phyloP scores from a whole-genome alignment of 2,329 filamentous ascomycete genomes.

The Alternaria hordeiaustralica region DNA sequence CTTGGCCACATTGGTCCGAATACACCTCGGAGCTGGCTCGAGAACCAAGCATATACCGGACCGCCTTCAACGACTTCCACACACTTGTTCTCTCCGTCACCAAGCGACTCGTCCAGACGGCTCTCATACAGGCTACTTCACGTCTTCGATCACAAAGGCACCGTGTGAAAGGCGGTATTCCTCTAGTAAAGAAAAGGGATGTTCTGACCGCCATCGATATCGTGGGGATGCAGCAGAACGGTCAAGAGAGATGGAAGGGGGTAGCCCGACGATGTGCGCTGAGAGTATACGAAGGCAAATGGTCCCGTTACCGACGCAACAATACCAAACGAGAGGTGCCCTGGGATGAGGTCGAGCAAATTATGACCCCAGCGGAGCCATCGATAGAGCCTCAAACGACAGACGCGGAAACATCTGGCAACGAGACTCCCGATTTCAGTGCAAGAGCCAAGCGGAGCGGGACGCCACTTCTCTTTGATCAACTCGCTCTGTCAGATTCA shows the following conservation, averaged over 20 bases:
- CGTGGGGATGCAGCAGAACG: constrained; percentile 57
- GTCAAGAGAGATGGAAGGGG: constrained; percentile 59
- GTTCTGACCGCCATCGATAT: constrained; percentile 62
- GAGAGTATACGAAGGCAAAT: constrained; percentile 50
- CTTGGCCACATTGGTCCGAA: constrained; percentile 43
- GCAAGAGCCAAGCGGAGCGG: constrained; percentile 30
- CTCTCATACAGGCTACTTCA: constrained; percentile 73
- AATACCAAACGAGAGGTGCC: constrained; percentile 49
- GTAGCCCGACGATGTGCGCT: constrained; percentile 61
- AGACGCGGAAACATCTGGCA: constrained; percentile 32
- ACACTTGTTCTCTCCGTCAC: constrained; percentile 72
- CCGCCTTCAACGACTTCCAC: constrained; percentile 78
- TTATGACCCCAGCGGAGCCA: constrained; percentile 17
- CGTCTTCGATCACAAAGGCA: constrained; percentile 63
- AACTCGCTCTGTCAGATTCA: constrained; percentile 17
- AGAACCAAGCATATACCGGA: constrained; percentile 73
- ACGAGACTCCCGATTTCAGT: constrained; percentile 23
- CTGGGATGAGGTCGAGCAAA: constrained; percentile 51
- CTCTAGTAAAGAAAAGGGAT: constrained; percentile 55
- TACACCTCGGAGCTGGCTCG: constrained; percentile 29
- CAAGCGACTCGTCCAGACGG: constrained; percentile 71
- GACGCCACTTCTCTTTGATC: constrained; percentile 35
- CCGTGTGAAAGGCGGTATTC: constrained; percentile 36
- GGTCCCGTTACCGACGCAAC: neutral
- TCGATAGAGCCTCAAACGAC: constrained; percentile 35